Evolutionary conservation across 331 rosid species (phyloP).

Genomic region (Pyrus hybrid): DNA sequence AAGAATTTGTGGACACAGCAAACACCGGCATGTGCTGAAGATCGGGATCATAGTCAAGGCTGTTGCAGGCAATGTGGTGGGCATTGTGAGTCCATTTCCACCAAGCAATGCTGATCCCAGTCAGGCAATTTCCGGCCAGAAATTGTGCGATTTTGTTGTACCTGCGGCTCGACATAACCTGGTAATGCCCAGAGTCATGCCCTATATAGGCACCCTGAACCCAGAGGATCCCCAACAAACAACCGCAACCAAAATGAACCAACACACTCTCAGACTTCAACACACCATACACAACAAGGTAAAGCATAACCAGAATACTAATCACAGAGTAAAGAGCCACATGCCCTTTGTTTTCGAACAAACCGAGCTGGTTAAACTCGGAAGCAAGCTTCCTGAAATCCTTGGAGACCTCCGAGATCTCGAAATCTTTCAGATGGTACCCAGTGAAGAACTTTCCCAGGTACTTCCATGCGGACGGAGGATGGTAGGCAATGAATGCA

Average conservation of each 20-base stretch:
- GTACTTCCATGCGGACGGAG: slow-evolving; percentile 59
- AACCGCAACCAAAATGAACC: slow-evolving; percentile 37
- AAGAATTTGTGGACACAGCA: slow-evolving; percentile 61
- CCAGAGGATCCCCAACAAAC: slow-evolving; percentile 68
- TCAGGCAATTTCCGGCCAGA: slow-evolving; percentile 70
- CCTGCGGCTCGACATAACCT: slow-evolving; percentile 35
- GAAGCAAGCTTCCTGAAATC: slow-evolving; percentile 43
- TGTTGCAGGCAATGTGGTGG: slow-evolving; percentile 73
- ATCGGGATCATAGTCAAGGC: slow-evolving; percentile 82
- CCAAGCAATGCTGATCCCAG: slow-evolving; percentile 90
- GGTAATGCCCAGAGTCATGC: slow-evolving; percentile 81
- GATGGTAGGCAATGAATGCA: slow-evolving; percentile 67
- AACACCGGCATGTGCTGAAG: slow-evolving; percentile 76
- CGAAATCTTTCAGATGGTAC: slow-evolving; percentile 38
- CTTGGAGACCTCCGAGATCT: slow-evolving; percentile 59
- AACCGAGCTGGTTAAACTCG: slow-evolving; percentile 43
- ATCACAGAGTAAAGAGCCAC: slow-evolving; percentile 22
- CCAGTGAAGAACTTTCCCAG: slow-evolving; percentile 57
- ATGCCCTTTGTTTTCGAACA: slow-evolving; percentile 61
- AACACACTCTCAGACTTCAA: slow-evolving; percentile 35
- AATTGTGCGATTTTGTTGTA: slow-evolving; percentile 53
- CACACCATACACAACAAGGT: slow-evolving; percentile 41
- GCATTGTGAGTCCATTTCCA: slow-evolving; percentile 96
- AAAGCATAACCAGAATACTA: slow-evolving; percentile 18
- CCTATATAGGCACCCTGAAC: slow-evolving; percentile 79